Conservation (phyloP, 1,284 basidiomycete genomes). For the Ustilago crameri region DNA sequence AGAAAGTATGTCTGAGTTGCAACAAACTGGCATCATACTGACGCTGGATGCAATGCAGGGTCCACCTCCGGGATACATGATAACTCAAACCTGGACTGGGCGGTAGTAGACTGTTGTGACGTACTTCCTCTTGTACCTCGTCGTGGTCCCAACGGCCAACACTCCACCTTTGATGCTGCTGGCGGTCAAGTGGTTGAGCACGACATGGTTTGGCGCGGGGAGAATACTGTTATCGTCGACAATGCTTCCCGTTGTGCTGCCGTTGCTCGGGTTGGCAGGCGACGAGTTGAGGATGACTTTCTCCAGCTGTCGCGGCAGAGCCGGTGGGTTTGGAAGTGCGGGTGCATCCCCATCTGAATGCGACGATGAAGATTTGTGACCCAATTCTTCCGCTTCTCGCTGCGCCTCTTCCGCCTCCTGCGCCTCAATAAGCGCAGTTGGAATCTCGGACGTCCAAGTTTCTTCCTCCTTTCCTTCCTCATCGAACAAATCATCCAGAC, state of each 20-base stretch:
- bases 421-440: conserved; percentile 63
- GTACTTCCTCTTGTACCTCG: conserved; percentile 90
- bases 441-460: conserved; percentile 69
- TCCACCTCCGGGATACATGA: too few species aligned
- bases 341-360: conserved; percentile 22
- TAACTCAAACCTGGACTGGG: conserved; percentile 73
- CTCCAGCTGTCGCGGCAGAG: conserved; percentile 88
- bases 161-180: conserved; percentile 95
- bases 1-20: too few species aligned
- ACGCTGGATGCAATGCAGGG: too few species aligned
- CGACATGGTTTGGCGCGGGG: conserved; percentile 87
- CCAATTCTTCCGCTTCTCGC: conserved; percentile 44
- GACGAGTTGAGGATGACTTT: conserved; percentile 85
- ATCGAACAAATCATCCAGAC: conserved; percentile 61
- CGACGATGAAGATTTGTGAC: conserved; percentile 12
- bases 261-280: conserved; percentile 56
- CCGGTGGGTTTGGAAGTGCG: conserved; percentile 71
- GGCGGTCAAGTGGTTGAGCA: conserved; percentile 93
- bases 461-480: conserved; percentile 57
- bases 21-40: not conserved
- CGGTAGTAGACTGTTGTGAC: conserved; percentile 78
- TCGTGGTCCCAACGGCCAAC: conserved; percentile 91
- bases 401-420: conserved; percentile 64
- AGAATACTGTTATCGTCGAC: conserved; percentile 92
- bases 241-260: conserved; percentile 58